phyloP scores from a whole-genome alignment of 73 alveolate species.

The Paraurostyla sp. region DNA sequence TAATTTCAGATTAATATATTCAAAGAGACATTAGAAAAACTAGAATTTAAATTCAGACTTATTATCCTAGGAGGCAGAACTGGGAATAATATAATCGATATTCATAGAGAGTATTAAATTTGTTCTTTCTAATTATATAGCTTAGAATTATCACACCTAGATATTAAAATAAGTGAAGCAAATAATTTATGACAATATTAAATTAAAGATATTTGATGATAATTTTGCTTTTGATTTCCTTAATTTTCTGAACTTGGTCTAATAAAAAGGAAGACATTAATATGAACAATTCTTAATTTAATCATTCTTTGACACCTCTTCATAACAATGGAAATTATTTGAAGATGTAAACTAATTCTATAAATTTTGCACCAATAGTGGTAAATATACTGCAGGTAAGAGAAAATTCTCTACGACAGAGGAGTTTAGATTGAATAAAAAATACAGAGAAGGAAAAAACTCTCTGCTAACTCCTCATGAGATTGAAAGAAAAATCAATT shows the following conservation, averaged over 20 bases:
- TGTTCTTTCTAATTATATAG: background rate
- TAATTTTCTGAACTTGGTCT: background rate
- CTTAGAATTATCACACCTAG: background rate
- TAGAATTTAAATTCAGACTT: background rate
- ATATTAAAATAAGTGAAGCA: background rate
- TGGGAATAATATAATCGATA: background rate
- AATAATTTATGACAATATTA: background rate
- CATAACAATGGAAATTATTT: background rate
- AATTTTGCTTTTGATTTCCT: conserved; percentile 10
- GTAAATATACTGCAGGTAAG: background rate
- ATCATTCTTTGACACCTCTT: conserved; percentile 21
- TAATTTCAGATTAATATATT: background rate
- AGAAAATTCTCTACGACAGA: conserved; percentile 44
- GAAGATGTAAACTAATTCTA: background rate
- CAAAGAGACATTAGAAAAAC: background rate
- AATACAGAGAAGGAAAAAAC: conserved; percentile 17
- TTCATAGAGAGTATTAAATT: conserved; percentile 29
- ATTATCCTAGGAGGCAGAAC: background rate
- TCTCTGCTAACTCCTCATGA: background rate
- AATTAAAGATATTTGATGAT: background rate
- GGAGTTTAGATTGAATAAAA: conserved; percentile 16
- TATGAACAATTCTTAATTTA: background rate
- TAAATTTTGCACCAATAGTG: conserved; percentile 46
- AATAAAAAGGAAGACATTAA: background rate
- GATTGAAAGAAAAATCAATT: conserved; percentile 15